phyloP scores from a whole-genome alignment of 805 yeast genomes.

The Wickerhamomyces alni region DNA sequence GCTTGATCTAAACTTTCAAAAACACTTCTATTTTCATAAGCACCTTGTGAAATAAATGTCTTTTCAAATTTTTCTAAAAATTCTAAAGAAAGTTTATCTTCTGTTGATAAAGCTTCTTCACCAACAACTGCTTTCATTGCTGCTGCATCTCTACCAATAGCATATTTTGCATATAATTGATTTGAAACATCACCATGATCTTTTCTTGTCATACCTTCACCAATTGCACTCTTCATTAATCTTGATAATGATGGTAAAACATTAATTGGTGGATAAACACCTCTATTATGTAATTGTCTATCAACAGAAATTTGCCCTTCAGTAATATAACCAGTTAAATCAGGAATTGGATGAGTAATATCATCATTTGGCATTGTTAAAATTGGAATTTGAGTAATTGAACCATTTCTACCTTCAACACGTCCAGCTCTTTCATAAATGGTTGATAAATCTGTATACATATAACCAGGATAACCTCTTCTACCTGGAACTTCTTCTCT shows the following conservation, averaged over 20 bases:
- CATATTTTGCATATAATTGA: constrained; percentile 98
- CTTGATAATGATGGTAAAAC: constrained; percentile 96
- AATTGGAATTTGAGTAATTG: constrained; percentile 98
- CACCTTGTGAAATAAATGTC: constrained; percentile 93
- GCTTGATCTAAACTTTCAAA: constrained; percentile 97
- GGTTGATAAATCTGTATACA: constrained; percentile 99
- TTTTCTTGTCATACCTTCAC: constrained; percentile 99
- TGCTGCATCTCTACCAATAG: constrained; percentile 99
- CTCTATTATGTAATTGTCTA: constrained; percentile 93
- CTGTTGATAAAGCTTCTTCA: constrained; percentile 97
- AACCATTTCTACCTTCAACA: constrained; percentile 99
- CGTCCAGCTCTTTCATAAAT: constrained; percentile 99
- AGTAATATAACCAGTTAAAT: constrained; percentile 98
- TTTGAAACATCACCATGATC: constrained; percentile 99
- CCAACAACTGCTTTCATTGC: constrained; percentile 99
- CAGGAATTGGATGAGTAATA: constrained; percentile 99
- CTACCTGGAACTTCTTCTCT: constrained; percentile 99
- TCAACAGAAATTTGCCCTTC: constrained; percentile 98
- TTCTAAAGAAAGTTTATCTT: constrained; percentile 95
- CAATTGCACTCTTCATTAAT: constrained; percentile 98
- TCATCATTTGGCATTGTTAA: constrained; percentile 99
- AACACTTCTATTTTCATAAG: constrained; percentile 91
- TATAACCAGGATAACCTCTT: constrained; percentile 99
- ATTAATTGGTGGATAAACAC: constrained; percentile 98
- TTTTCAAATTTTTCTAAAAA: constrained; percentile 97